These are phyloP conservation scores for Vitis rupestris DNA, from an alignment of 164 flowering plant species.

Conservation along the genomic window DNA sequence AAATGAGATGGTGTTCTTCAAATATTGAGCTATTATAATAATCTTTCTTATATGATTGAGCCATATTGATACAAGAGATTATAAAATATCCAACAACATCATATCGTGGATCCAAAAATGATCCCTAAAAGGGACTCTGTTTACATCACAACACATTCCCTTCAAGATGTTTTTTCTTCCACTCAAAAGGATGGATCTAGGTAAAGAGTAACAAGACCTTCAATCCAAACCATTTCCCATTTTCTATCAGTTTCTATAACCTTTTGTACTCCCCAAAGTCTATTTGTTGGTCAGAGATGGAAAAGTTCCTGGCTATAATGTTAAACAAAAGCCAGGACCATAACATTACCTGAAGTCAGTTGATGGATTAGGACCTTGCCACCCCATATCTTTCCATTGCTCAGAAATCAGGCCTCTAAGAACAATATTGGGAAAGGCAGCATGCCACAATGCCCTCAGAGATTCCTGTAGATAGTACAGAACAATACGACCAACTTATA, in stretches of 20 bases:
- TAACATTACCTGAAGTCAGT: slow-evolving; percentile 86
- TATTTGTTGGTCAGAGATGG: neutral
- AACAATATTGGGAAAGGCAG: slow-evolving; percentile 68
- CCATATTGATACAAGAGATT: neutral
- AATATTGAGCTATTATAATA: neutral
- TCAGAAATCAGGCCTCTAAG: slow-evolving; percentile 81
- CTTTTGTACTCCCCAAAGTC: neutral
- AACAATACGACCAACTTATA: neutral
- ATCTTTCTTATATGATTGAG: neutral
- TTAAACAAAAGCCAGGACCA: neutral
- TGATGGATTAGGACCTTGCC: slow-evolving; percentile 99
- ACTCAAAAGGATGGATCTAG: neutral
- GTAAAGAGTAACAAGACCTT: neutral
- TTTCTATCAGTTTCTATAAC: neutral
- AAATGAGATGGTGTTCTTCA: neutral
- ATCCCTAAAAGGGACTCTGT: too few relatives aligned
- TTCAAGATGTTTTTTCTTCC: neutral
- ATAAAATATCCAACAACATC: too few relatives aligned
- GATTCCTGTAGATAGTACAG: slow-evolving; percentile 60
- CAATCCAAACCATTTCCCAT: neutral
- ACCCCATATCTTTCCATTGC: slow-evolving; percentile 99
- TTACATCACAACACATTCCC: neutral
- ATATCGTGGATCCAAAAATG: too few relatives aligned
- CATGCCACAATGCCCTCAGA: slow-evolving; percentile 68
- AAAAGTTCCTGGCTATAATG: neutral